Percentiles rank a stretch among this genome's conserved stretches.
phyloP scores from a whole-genome alignment of 1,284 basidiomycete genomes.

The Pyrrhoderma lamaoense region DNA sequence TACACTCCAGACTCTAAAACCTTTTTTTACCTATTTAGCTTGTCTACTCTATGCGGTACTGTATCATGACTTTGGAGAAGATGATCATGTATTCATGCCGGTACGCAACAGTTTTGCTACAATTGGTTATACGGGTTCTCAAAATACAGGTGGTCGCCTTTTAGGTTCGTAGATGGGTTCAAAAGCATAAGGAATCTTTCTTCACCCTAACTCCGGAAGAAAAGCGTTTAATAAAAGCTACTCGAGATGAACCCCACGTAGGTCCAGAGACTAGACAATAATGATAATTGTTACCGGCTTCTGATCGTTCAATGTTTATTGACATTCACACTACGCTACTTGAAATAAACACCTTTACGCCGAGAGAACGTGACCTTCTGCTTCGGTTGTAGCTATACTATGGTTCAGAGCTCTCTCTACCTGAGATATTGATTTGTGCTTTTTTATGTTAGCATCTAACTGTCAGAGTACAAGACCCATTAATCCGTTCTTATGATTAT shows the following conservation, averaged over 20 bases:
- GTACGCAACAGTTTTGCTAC: slow-evolving; percentile 32
- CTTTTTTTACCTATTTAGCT: slow-evolving; percentile 28
- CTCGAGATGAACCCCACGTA: not conserved
- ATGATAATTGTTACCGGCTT: not conserved
- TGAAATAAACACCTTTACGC: too few relatives aligned
- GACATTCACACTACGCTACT: too few relatives aligned
- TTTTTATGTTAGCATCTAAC: too few relatives aligned
- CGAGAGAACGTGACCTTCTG: too few relatives aligned
- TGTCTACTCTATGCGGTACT: slow-evolving; percentile 51
- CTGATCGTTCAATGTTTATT: too few relatives aligned
- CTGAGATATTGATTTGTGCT: too few relatives aligned
- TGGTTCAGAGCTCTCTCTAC: too few relatives aligned
- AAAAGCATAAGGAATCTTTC: slow-evolving; percentile 34
- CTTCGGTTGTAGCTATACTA: too few relatives aligned
- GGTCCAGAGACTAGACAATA: not conserved
- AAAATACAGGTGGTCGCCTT: not conserved
- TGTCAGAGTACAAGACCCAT: too few relatives aligned
- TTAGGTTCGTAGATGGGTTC: slow-evolving; percentile 43
- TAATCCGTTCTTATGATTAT: too few relatives aligned
- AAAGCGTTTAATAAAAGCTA: slow-evolving; percentile 22
- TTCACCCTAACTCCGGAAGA: slow-evolving; percentile 47
- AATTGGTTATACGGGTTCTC: not conserved
- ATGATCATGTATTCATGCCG: slow-evolving; percentile 63
- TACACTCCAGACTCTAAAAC: too few relatives aligned
- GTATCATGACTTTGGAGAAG: slow-evolving; percentile 57